Percentiles rank a stretch among this genome's conserved stretches.
Conservation (phyloP, 208 protist genomes). For the Endotrypanum monterogeii region DNA sequence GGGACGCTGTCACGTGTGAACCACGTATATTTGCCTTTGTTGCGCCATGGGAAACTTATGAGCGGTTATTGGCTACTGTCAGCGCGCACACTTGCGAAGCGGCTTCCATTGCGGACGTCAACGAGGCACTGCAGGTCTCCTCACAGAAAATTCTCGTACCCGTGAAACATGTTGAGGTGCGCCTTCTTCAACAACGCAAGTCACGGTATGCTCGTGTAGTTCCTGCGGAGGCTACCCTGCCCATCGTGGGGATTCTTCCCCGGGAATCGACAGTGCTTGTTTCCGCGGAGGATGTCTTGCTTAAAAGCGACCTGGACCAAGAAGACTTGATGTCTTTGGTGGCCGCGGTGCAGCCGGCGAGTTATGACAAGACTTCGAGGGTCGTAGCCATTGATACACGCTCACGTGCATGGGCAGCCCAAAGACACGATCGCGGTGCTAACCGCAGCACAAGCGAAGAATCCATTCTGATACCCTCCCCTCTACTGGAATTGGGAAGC, state of each 20-base stretch:
- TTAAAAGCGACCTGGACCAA: constrained; percentile 23
- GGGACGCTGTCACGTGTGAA: background rate
- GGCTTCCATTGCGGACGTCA: background rate
- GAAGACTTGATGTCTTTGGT: constrained; percentile 20
- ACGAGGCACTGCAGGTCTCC: background rate
- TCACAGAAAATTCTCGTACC: background rate
- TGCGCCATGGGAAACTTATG: constrained; percentile 19
- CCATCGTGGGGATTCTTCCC: constrained; percentile 24
- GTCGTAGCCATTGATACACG: constrained; percentile 19
- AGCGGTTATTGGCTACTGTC: background rate
- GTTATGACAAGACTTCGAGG: background rate
- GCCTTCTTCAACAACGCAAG: constrained; percentile 35
- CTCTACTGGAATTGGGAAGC: constrained; percentile 7
- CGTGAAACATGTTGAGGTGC: constrained; percentile 27
- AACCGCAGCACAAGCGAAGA: background rate
- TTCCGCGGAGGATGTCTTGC: constrained; percentile 36
- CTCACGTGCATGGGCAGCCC: background rate
- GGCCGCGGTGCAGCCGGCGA: constrained; percentile 8
- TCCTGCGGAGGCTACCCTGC: background rate
- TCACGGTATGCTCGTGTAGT: constrained; percentile 19
- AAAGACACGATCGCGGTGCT: background rate
- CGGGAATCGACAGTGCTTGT: constrained; percentile 21
- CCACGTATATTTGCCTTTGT: constrained; percentile 20
- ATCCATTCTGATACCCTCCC: background rate
- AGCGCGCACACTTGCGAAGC: background rate